These are phyloP conservation scores for Fusarium sp. DNA, from an alignment of 2,329 filamentous ascomycete genomes.

Conservation along the genomic window DNA sequence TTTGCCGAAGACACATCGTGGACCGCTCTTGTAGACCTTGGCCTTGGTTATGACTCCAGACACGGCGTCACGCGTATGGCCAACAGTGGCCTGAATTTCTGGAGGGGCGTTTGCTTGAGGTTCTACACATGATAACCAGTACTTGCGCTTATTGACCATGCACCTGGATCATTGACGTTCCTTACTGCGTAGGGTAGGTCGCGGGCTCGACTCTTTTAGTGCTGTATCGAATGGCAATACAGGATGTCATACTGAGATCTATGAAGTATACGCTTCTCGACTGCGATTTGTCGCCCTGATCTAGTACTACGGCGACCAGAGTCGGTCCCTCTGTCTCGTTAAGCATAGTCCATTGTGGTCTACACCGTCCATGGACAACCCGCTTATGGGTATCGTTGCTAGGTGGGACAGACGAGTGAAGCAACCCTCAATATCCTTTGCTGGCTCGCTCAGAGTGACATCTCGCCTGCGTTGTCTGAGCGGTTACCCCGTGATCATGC, in stretches of 20 bases:
- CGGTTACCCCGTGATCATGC: neutral
- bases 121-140: neutral
- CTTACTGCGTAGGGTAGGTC: neutral
- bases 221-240: neutral
- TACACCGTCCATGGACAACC: neutral
- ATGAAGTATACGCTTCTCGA: neutral
- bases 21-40: neutral
- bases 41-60: neutral
- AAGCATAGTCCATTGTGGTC: neutral
- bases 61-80: neutral
- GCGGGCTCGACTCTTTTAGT: neutral
- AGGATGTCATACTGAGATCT: neutral
- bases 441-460: neutral
- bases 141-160: neutral
- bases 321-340: neutral
- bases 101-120: slow-evolving; percentile 2
- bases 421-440: neutral
- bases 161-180: neutral
- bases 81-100: neutral
- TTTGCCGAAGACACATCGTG: neutral
- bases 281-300: neutral
- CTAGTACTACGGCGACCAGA: neutral
- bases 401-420: neutral
- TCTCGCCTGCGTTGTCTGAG: neutral
- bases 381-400: neutral